Conservation (phyloP, 768 basidiomycete species). For the Termitomyces sp. region DNA sequence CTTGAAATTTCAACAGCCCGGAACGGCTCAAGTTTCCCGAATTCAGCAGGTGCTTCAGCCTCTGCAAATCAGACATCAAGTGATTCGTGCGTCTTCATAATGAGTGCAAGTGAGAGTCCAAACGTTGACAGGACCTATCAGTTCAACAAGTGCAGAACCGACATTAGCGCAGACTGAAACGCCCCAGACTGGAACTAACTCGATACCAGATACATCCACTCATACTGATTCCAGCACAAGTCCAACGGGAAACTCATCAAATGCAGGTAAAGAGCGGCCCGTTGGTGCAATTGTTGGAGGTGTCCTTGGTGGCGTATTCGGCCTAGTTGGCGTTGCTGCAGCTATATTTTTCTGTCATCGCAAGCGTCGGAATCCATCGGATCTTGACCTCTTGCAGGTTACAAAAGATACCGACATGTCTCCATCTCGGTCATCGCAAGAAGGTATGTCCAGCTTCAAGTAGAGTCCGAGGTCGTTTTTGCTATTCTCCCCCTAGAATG, state of each 20-base stretch:
- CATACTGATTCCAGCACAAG: not conserved
- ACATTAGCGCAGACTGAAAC: too few species aligned
- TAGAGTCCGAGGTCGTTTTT: not conserved
- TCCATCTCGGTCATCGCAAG: not conserved
- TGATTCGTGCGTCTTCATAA: not conserved
- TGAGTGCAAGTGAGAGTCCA: not conserved
- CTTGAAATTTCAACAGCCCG: too few species aligned
- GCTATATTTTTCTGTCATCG: not conserved
- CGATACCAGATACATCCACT: too few species aligned
- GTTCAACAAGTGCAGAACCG: too few species aligned
- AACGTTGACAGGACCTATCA: too few species aligned
- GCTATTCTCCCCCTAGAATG: slow-evolving; percentile 1
- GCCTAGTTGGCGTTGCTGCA: not conserved
- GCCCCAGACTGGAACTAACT: too few species aligned
- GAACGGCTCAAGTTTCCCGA: too few species aligned
- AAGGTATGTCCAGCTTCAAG: not conserved
- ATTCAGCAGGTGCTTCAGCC: too few species aligned
- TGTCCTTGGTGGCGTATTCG: not conserved
- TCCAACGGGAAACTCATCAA: not conserved
- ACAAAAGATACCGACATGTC: not conserved
- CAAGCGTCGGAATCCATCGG: not conserved
- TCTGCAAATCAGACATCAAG: too few species aligned
- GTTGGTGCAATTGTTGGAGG: slow-evolving; percentile 7
- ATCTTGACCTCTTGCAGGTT: not conserved
- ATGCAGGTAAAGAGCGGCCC: not conserved